phyloP scores from a whole-genome alignment of 2,329 filamentous ascomycete species.

The Ascochyta viciae-villosae region DNA sequence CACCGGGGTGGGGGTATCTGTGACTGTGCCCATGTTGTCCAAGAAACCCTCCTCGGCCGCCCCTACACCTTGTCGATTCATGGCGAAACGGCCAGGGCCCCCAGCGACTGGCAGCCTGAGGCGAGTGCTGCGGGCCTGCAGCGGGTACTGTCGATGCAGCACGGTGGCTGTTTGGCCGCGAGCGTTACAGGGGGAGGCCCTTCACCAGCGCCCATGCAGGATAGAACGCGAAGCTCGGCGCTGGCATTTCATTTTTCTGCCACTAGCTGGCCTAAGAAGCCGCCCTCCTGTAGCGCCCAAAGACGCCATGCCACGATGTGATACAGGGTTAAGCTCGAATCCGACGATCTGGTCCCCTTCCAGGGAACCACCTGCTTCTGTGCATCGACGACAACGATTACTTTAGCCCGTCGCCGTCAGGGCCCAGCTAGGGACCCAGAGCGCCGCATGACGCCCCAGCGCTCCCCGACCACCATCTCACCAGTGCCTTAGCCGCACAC shows the following conservation, averaged over 20 bases:
- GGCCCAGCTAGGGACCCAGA: conserved; percentile 40
- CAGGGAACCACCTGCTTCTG: conserved; percentile 38
- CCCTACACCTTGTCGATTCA: conserved; percentile 36
- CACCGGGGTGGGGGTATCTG: conserved; percentile 34
- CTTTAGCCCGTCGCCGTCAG: conserved; percentile 45
- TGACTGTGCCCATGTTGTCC: conserved; percentile 36
- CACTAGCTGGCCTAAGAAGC: conserved; percentile 23
- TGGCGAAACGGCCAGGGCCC: conserved; percentile 37
- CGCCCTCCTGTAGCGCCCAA: conserved; percentile 28
- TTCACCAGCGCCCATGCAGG: conserved; percentile 29
- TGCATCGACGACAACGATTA: conserved; percentile 40
- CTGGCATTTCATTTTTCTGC: conserved; percentile 37
- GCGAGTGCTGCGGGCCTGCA: conserved; percentile 29
- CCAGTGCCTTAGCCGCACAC: conserved; percentile 45
- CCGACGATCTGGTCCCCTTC: conserved; percentile 51
- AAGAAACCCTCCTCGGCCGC: conserved; percentile 30
- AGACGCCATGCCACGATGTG: conserved; percentile 50
- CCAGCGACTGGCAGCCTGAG: conserved; percentile 26
- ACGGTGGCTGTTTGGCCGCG: conserved; percentile 21
- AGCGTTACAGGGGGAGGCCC: conserved; percentile 29
- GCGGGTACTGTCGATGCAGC: conserved; percentile 26
- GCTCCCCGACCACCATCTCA: conserved; percentile 40
- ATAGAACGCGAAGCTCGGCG: conserved; percentile 35
- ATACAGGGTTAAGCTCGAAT: conserved; percentile 48
- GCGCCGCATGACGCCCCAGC: conserved; percentile 47